Evolutionary conservation across 345 rosid species (phyloP).

Genomic region (Acer saccharum): DNA sequence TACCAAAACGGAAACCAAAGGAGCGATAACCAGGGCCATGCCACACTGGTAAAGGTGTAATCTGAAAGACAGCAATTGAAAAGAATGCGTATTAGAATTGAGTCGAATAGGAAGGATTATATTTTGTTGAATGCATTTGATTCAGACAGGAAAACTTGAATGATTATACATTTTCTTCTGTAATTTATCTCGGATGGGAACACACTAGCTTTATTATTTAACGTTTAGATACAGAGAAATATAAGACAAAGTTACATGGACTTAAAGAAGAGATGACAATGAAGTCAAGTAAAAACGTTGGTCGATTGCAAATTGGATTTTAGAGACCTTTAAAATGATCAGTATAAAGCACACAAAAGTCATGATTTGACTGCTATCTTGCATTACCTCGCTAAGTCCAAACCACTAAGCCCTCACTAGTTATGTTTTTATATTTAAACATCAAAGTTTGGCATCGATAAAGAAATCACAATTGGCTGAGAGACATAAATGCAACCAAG

Average conservation of each 20-base stretch:
- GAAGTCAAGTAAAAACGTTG: background rate
- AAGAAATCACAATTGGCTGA: background rate
- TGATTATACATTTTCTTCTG: background rate
- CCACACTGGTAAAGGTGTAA: slow-evolving; percentile 93
- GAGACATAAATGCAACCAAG: background rate
- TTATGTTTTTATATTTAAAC: background rate
- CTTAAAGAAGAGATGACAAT: background rate
- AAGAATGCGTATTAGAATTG: slow-evolving; percentile 1
- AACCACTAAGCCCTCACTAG: background rate
- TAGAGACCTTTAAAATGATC: background rate
- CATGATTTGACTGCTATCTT: background rate
- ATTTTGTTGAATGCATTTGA: background rate
- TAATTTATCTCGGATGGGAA: background rate
- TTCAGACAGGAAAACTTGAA: background rate
- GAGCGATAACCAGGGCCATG: slow-evolving; percentile 84
- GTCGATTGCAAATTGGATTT: background rate
- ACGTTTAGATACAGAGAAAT: background rate
- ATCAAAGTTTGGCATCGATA: background rate
- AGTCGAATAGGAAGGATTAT: background rate
- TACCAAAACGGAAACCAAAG: slow-evolving; percentile 91
- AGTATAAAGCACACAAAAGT: background rate
- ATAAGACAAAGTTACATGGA: background rate
- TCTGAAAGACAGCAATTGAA: slow-evolving; percentile 42
- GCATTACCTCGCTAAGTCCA: background rate
- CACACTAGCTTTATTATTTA: background rate